phyloP scores from a whole-genome alignment of 805 yeast species.

The Scheffersomyces lignosus region DNA sequence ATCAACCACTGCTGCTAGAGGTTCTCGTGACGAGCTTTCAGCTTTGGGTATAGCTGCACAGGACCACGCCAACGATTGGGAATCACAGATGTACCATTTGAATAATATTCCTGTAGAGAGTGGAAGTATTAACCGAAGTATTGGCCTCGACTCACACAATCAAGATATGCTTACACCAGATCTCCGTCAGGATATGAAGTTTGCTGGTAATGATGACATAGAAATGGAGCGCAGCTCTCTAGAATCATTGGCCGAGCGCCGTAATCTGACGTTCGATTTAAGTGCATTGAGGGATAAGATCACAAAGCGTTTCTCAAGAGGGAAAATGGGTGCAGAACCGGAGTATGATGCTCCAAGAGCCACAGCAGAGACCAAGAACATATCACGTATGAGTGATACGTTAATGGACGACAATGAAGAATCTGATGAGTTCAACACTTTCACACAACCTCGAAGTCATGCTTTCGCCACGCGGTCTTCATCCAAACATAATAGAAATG shows the following conservation, averaged over 20 bases:
- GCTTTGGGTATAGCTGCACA: conserved; percentile 84
- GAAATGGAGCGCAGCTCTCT: neutral
- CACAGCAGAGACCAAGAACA: conserved; percentile 1
- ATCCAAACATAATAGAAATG: conserved; percentile 23
- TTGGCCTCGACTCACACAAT: conserved; percentile 9
- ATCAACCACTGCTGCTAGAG: conserved; percentile 3
- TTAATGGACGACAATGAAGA: conserved; percentile 14
- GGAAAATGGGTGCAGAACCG: too few species aligned
- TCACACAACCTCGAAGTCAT: conserved; percentile 6
- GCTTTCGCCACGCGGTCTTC: neutral
- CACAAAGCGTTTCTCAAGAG: too few species aligned
- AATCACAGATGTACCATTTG: conserved; percentile 57
- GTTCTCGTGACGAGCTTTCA: conserved; percentile 19
- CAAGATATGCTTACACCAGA: conserved; percentile 30
- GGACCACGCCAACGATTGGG: conserved; percentile 77
- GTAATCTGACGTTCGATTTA: too few species aligned
- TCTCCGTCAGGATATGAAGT: conserved; percentile 3
- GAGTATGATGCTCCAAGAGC: too few species aligned
- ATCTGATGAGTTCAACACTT: conserved; percentile 7
- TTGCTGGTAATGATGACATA: neutral
- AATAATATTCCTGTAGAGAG: conserved; percentile 23
- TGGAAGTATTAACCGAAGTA: conserved; percentile 7
- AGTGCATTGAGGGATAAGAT: too few species aligned
- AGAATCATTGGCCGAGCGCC: too few species aligned
- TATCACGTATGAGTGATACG: conserved; percentile 28